Evolutionary conservation across 202 grass and related monocot species (phyloP).

Genomic region (Setaria viridis): DNA sequence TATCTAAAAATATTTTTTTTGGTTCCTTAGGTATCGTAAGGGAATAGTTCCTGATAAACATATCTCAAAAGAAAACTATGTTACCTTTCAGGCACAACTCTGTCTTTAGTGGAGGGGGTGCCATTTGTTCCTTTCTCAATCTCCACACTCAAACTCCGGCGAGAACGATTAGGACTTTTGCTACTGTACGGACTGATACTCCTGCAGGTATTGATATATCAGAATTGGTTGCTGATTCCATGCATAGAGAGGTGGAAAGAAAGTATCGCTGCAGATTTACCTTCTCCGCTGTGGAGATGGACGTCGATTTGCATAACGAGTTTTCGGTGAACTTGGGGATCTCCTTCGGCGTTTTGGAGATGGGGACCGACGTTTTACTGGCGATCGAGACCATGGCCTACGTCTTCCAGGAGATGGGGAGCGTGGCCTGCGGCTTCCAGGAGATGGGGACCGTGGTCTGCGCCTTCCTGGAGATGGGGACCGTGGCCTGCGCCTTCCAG

Average conservation of each 20-base stretch:
- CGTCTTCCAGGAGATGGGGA: conserved; percentile 40
- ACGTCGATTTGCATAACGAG: conserved; percentile 48
- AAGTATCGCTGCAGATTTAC: conserved; percentile 43
- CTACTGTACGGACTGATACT: conserved; percentile 62
- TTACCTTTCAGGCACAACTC: conserved; percentile 61
- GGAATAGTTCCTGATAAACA: conserved; percentile 22
- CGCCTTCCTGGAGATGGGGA: conserved; percentile 41
- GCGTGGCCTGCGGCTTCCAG: conserved; percentile 38
- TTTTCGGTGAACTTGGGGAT: conserved; percentile 52
- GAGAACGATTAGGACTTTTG: conserved; percentile 61
- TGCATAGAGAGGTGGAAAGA: not conserved
- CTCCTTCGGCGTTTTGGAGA: conserved; percentile 62
- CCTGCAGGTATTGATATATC: conserved; percentile 47
- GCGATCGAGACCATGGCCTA: conserved; percentile 42
- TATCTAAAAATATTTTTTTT: conserved; percentile 33
- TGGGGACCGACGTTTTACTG: conserved; percentile 38
- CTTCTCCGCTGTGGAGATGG: conserved; percentile 59
- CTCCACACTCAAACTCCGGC: conserved; percentile 58
- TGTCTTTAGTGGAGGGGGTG: conserved; percentile 40
- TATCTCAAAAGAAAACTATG: conserved; percentile 1
- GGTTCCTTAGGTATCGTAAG: conserved; percentile 12
- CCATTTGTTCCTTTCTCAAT: conserved; percentile 56
- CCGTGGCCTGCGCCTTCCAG: conserved; percentile 26
- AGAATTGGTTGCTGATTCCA: conserved; percentile 21
- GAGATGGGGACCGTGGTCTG: conserved; percentile 56